Evolutionary conservation across 2,329 filamentous ascomycete genomes (phyloP).

Genomic region (Fusarium lyarnte): DNA sequence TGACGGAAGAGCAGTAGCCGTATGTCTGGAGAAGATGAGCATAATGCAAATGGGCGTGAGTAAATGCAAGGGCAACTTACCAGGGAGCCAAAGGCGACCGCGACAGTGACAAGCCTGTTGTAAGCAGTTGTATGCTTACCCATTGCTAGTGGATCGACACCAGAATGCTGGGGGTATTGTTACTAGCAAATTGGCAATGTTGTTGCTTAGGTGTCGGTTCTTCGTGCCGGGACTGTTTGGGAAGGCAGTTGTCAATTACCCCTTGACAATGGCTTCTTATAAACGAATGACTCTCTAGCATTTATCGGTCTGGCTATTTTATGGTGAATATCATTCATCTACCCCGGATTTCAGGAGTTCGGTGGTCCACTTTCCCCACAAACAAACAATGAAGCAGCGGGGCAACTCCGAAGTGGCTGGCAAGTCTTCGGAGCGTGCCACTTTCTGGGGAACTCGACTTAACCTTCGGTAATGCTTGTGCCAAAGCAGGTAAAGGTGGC

Average conservation of each 20-base stretch:
- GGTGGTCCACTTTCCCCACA: not conserved
- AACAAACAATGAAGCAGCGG: not conserved
- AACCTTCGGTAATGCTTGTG: rapidly evolving
- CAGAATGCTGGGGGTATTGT: not conserved
- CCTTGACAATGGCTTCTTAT: not conserved
- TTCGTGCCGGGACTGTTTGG: rapidly evolving
- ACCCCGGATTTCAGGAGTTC: not conserved
- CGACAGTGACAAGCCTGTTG: conserved; percentile 47
- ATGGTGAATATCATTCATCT: not conserved
- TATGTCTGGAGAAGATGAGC: conserved; percentile 52
- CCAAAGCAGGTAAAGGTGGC: rapidly evolving
- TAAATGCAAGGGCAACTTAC: conserved; percentile 12
- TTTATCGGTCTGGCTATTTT: not conserved
- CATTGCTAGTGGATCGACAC: not conserved
- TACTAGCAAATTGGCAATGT: not conserved
- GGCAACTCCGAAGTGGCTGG: not conserved
- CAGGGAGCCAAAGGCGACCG: conserved; percentile 46
- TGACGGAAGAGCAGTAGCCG: conserved; percentile 60
- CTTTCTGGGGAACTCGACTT: not conserved
- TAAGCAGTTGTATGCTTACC: conserved; percentile 41
- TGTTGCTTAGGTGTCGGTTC: not conserved
- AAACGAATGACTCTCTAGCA: not conserved
- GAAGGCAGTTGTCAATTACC: too few relatives aligned
- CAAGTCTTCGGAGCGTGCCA: not conserved
- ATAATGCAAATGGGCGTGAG: rapidly evolving